Base-by-base conservation (phyloP, 2,329 filamentous ascomycete genomes). In the Aureobasidium lini region DNA sequence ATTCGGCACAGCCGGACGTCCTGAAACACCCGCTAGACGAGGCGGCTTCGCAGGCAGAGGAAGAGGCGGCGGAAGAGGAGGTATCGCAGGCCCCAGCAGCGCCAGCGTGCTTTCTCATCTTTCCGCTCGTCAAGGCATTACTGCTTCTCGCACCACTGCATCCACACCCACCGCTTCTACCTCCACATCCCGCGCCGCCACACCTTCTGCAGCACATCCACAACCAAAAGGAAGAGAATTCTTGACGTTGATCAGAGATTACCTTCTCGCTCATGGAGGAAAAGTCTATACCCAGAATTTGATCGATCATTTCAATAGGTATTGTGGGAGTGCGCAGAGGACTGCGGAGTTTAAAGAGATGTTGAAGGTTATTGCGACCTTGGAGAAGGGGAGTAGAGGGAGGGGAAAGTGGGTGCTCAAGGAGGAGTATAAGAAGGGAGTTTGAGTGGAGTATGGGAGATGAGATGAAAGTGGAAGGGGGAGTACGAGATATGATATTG, bases 301-400 rank as follows among this genome's bases (percentile, higher is more conserved):
- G 46, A 88, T 96, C 28, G 89, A 95, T 67, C 90, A 96, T 68
- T 97, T 96, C 72, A 90, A 92, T 72, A 83, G 84, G 13, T 88
- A 85, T 67, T 95, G 90, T 69, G 82, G 81, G 23, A 88, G 84
- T 44, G 57, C 57, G n/a, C 81, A 84, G 62, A 82, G 89, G 62
- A 87, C 86, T 54, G 82, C 84, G 16, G 87, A 91, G 70, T 97
- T 97, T 71, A 93, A 91, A 73, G 80, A 83, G 66, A 90, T 90
- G 66, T 75, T 97, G 58, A 85, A 88, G 66, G 79, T 79, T 62
- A 87, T 96, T 67, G 93, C 93, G 0, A 82, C 77, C 57, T 73
- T 95, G 70, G 83, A 90, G 68, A 79, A 76, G 65, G 79, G 78
- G 54, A 70, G 73, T 15, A 61, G 78, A 53, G 76, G 73, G 18